These are phyloP conservation scores for Ogataea chonburiensis DNA, from an alignment of 805 yeast species.

Conservation along the genomic window DNA sequence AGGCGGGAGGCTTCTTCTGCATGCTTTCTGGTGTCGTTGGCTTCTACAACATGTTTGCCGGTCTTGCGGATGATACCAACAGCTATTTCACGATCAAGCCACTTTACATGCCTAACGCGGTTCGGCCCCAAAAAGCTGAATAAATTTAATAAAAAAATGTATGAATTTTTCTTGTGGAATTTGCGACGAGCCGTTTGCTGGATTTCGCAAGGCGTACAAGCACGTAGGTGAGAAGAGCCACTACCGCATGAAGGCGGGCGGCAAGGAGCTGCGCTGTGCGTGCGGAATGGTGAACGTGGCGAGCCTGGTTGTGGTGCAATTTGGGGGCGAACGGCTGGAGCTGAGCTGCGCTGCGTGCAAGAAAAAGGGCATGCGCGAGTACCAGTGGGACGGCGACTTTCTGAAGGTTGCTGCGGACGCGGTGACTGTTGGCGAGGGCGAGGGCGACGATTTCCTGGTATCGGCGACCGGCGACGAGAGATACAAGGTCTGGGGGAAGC, in stretches of 20 bases:
- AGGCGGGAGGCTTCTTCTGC: constrained; percentile 52
- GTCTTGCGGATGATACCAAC: constrained; percentile 51
- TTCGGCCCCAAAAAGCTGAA: constrained; percentile 14
- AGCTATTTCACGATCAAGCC: constrained; percentile 55
- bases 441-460: constrained; percentile 5
- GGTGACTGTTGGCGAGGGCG: constrained; percentile 4
- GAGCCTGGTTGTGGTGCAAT: constrained; percentile 7
- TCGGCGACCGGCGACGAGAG: constrained; percentile 6
- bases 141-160: constrained; percentile 1
- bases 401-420: constrained; percentile 10
- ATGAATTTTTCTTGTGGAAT: constrained; percentile 11
- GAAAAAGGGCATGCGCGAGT: constrained; percentile 3
- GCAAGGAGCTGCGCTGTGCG: constrained; percentile 4
- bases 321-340: constrained; percentile 7
- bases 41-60: constrained; percentile 48
- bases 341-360: constrained; percentile 9
- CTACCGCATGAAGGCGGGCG: constrained; percentile 2
- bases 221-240: constrained; percentile 9
- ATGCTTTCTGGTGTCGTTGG: constrained; percentile 43
- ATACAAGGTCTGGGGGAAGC: constrained; percentile 5
- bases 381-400: constrained; percentile 8
- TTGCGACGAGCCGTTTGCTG: constrained; percentile 11
- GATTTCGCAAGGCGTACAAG: constrained; percentile 10
- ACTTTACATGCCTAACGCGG: constrained; percentile 45
- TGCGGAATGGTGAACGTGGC: constrained; percentile 13